Evolutionary conservation across 306 rosid genomes (phyloP).

Genomic region (Calophaca sinica): DNA sequence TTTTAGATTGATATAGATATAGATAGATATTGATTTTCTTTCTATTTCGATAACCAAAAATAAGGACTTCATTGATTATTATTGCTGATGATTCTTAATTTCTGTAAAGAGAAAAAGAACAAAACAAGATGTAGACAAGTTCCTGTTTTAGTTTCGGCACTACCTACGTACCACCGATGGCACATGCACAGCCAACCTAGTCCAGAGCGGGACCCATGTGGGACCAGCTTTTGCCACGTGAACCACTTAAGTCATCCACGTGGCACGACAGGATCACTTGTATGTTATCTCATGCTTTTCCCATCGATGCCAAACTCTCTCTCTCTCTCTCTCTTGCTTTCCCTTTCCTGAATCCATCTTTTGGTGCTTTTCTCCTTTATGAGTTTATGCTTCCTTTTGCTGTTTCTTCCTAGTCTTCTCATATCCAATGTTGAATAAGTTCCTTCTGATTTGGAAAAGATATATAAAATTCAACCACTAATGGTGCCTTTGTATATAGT

Average conservation of each 20-base stretch:
- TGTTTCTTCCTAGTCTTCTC: conserved; percentile 28
- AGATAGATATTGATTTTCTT: too few relatives aligned
- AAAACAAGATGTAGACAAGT: too few relatives aligned
- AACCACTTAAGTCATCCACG: conserved; percentile 51
- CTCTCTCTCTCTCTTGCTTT: conserved; percentile 44
- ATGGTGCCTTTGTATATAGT: too few relatives aligned
- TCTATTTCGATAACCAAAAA: too few relatives aligned
- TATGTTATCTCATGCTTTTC: conserved; percentile 52
- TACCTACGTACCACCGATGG: neutral
- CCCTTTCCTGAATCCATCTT: conserved; percentile 68
- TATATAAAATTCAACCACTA: neutral
- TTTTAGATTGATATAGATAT: too few relatives aligned
- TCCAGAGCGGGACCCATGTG: conserved; percentile 61
- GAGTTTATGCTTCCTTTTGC: conserved; percentile 53
- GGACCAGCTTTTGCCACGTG: conserved; percentile 83
- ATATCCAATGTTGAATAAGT: neutral
- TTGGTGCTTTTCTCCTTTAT: conserved; percentile 72
- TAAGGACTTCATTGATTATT: too few relatives aligned
- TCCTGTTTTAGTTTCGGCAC: neutral
- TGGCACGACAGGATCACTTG: conserved; percentile 60
- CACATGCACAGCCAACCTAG: conserved; percentile 29
- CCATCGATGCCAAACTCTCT: conserved; percentile 5
- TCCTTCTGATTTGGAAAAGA: neutral
- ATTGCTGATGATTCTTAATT: too few relatives aligned
- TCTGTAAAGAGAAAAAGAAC: too few relatives aligned